A percentile compares a stretch with the other conserved stretches of the same genome.
Conservation (phyloP, 169 alveolate genomes). For the Plasmodium falciparum region DNA sequence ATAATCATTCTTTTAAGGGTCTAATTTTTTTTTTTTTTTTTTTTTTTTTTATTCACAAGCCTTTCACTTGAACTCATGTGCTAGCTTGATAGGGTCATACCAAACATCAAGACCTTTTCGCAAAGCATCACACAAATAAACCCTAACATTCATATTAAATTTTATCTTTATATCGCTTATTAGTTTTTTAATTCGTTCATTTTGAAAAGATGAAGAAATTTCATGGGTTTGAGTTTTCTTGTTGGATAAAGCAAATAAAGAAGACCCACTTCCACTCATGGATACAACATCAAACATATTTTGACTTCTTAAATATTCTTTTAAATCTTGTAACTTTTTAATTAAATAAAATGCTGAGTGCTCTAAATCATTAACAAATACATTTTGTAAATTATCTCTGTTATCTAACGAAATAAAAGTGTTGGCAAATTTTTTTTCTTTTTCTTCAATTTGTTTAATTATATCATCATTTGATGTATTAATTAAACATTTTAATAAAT, state of each 20-base stretch:
- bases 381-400: constrained; percentile 10
- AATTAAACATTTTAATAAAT: constrained; percentile 34
- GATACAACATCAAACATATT: constrained; percentile 61
- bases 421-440: constrained; percentile 20
- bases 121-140: constrained; percentile 22
- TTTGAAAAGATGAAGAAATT: constrained; percentile 16
- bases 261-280: constrained; percentile 75
- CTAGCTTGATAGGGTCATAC: constrained; percentile 36
- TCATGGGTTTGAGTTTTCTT: neutral
- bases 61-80: constrained; percentile 2
- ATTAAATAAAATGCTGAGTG: constrained; percentile 38
- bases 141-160: constrained; percentile 29
- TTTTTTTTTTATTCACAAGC: neutral
- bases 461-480: neutral
- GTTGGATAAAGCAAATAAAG: constrained; percentile 57
- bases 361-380: constrained; percentile 58
- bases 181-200: constrained; percentile 23
- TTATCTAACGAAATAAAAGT: constrained; percentile 11
- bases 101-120: constrained; percentile 27
- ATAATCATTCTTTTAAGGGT: neutral
- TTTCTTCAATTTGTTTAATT: constrained; percentile 23
- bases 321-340: constrained; percentile 32
- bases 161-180: constrained; percentile 23
- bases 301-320: constrained; percentile 20
- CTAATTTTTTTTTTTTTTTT: neutral